phyloP scores from a whole-genome alignment of 768 basidiomycete genomes.

The Podaxis sp. region DNA sequence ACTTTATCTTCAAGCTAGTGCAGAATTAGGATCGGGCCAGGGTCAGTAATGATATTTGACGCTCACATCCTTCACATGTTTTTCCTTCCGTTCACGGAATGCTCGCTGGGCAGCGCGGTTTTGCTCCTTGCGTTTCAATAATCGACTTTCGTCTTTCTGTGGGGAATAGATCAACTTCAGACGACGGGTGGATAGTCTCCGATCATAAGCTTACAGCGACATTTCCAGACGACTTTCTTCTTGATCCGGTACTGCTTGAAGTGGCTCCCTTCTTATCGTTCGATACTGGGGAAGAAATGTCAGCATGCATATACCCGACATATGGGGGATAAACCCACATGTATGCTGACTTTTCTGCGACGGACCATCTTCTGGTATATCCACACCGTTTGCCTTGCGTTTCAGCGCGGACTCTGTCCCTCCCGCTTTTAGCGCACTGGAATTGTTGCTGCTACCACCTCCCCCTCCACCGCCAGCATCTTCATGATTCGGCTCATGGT shows the following conservation, averaged over 20 bases:
- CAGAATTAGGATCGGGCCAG: constrained; percentile 10
- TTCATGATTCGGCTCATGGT: constrained; percentile 33
- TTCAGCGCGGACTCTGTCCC: constrained; percentile 51
- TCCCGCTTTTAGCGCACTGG: no score
- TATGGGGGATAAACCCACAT: constrained; percentile 35
- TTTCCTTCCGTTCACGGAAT: constrained; percentile 96
- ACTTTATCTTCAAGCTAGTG: constrained; percentile 88
- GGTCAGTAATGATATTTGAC: constrained; percentile 9
- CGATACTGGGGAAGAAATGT: constrained; percentile 16
- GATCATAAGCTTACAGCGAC: constrained; percentile 25
- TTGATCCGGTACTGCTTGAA: constrained; percentile 23
- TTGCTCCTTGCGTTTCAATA: constrained; percentile 93
- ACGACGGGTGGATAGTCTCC: background rate
- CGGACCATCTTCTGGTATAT: constrained; percentile 58
- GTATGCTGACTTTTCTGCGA: constrained; percentile 67
- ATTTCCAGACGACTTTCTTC: constrained; percentile 36
- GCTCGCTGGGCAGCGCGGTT: constrained; percentile 97
- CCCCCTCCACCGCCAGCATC: constrained; percentile 34
- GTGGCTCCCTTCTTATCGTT: constrained; percentile 28
- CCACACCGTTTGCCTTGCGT: constrained; percentile 73
- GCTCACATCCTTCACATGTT: constrained; percentile 94
- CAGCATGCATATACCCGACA: background rate
- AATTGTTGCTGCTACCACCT: background rate
- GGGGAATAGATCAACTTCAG: background rate
- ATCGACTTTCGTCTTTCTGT: constrained; percentile 68